These are phyloP conservation scores for Pseudogymnoascus sp. DNA, from an alignment of 2,329 filamentous ascomycete genomes.

Conservation along the genomic window DNA sequence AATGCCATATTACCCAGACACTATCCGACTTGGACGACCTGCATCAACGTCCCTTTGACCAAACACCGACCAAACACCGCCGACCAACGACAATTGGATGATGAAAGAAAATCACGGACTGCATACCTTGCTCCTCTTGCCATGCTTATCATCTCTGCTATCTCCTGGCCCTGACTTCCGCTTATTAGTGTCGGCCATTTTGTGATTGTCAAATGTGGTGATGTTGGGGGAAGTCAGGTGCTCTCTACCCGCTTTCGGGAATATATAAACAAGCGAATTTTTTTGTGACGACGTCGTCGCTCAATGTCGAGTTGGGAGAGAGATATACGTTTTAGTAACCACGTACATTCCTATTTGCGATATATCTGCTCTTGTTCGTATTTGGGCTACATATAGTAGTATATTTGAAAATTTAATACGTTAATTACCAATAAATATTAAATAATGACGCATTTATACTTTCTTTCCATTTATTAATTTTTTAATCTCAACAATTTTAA, in stretches of 20 bases:
- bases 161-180: constrained; percentile 19
- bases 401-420: not conserved
- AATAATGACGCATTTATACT: not conserved
- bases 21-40: not conserved
- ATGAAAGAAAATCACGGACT: not conserved
- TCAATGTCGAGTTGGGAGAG: not conserved
- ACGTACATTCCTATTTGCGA: not conserved
- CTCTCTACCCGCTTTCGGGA: not conserved
- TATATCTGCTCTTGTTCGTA: not conserved
- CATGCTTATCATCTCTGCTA: constrained; percentile 15
- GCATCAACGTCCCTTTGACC: not conserved
- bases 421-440: not conserved
- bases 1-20: not conserved
- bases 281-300: not conserved
- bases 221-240: constrained; percentile 1
- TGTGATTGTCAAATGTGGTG: not conserved
- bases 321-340: not conserved
- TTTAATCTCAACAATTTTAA: not conserved
- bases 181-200: constrained; percentile 24
- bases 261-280: constrained; percentile 4
- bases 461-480: not conserved
- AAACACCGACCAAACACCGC: not conserved
- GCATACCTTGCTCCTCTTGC: constrained; percentile 26
- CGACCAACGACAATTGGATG: not conserved
- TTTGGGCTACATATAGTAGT: not conserved